Base-by-base conservation (phyloP, 768 basidiomycete genomes). In the Piloderma croceum region DNA sequence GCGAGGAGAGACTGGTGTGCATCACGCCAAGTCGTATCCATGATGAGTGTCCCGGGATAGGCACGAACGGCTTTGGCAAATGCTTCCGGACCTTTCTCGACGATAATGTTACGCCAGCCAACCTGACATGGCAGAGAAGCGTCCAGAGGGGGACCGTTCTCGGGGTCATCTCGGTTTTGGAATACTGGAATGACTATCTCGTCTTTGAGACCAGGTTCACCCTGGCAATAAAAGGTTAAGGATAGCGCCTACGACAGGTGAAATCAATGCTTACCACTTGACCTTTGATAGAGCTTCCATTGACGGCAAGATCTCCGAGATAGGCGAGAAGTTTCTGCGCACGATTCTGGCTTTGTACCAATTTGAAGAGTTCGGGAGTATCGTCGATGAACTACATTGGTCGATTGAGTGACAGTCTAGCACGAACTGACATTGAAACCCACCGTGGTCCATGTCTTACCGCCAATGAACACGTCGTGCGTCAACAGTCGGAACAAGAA, bases 21-120 rank as follows among this genome's bases (percentile, higher is more conserved):
- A 57, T 99, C 96, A 61, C 96, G 88, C 94, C 96, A 97, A 2
- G 94, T 98, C 21, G 94, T 98, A 65, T 99, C 90, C 90, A 92
- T 91, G 65, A 96, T 93, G 46, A 98, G 76, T 41, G 80, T 83
- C 41, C 96, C 96, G 38, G 90, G 89, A 65, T 99, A 98, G 47
- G 83, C 86, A 52, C 96, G 84, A 41, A 98, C 90, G 29, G 96
- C 96, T 68, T 92, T 96, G 37, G 96, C 96, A 58, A 99, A 99
- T 2, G 89, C 96, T 62, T 92, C 96, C 9, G 96, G 96, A 18
- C 96, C 96, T 45, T 96, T 76, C 62, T 98, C 90, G 50, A 96
- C 86, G 61, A 99, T 96, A 63, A 99, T 96, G 68, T 94, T 96
- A 46, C 96, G 82, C 96, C 96, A 99, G 42, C 96, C 96, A 19